These are phyloP conservation scores for Ganoderma lingzhi DNA, from an alignment of 1,284 basidiomycete genomes.

Conservation along the genomic window DNA sequence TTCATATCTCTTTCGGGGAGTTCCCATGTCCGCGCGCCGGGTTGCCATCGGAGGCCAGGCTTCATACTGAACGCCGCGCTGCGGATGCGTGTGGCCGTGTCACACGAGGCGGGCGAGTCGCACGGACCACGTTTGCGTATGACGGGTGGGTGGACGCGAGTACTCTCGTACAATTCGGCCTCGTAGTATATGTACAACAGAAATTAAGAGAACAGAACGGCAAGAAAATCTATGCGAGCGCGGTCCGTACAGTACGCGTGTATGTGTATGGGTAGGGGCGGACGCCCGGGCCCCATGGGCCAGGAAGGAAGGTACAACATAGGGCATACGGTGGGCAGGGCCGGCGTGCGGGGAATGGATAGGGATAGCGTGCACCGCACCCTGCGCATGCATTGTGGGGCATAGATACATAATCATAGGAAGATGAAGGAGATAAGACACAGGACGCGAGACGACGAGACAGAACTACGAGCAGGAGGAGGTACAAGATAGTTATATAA, in stretches of 20 bases:
- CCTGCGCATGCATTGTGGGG: constrained; percentile 8
- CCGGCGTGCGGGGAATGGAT: neutral
- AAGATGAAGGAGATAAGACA: constrained; percentile 11
- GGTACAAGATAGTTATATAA: constrained; percentile 13
- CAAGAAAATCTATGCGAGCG: constrained; percentile 23
- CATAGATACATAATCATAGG: constrained; percentile 31
- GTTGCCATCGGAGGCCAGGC: constrained; percentile 1
- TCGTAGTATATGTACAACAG: constrained; percentile 14
- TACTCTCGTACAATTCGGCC: constrained; percentile 1
- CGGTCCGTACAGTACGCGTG: constrained; percentile 28
- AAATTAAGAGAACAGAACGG: constrained; percentile 12
- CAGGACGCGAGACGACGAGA: constrained; percentile 15
- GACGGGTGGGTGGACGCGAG: neutral
- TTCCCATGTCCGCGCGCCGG: neutral
- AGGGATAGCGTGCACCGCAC: neutral
- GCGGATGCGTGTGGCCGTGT: constrained; percentile 7
- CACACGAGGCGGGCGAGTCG: constrained; percentile 3
- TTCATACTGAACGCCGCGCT: constrained; percentile 9
- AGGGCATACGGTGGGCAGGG: constrained; percentile 16
- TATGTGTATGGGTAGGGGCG: constrained; percentile 21
- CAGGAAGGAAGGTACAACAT: constrained; percentile 17
- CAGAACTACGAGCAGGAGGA: constrained; percentile 23
- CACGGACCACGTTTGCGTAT: neutral
- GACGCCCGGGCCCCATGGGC: constrained; percentile 11
- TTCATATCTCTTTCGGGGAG: neutral